Evolutionary conservation across 768 basidiomycete species (phyloP).

Genomic region (Pulveroboletus sp.): DNA sequence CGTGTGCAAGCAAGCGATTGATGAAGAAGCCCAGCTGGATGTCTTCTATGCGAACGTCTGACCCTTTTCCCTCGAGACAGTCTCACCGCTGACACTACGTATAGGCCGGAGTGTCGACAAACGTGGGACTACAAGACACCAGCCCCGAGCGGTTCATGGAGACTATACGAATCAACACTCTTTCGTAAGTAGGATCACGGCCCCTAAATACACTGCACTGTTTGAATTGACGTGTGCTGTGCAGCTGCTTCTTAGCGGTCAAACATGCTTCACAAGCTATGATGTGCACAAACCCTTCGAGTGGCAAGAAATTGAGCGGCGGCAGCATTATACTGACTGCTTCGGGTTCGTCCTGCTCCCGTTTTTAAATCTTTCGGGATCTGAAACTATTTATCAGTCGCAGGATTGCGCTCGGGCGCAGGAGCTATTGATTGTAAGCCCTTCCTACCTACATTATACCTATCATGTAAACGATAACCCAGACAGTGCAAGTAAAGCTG

Average conservation of each 20-base stretch:
- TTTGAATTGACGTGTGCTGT: background rate
- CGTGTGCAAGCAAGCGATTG: slow-evolving; percentile 66
- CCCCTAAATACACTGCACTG: slow-evolving; percentile 1
- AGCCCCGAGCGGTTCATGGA: slow-evolving; percentile 67
- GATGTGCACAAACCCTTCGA: slow-evolving; percentile 57
- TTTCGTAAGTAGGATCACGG: slow-evolving; percentile 41
- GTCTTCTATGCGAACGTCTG: slow-evolving; percentile 93
- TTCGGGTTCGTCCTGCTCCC: slow-evolving; percentile 48
- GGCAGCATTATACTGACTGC: slow-evolving; percentile 89
- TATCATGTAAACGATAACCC: slow-evolving; percentile 18
- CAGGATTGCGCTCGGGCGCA: slow-evolving; percentile 78
- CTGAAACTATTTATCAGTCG: slow-evolving; percentile 48
- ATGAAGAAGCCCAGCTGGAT: slow-evolving; percentile 83
- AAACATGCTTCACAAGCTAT: slow-evolving; percentile 85
- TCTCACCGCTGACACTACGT: background rate
- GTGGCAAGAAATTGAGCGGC: slow-evolving; percentile 62
- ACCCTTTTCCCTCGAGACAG: background rate
- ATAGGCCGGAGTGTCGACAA: slow-evolving; percentile 64
- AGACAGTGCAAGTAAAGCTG: slow-evolving; percentile 93
- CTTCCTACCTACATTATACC: background rate
- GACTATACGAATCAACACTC: slow-evolving; percentile 68
- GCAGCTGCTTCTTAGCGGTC: slow-evolving; percentile 83
- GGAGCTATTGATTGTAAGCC: slow-evolving; percentile 75
- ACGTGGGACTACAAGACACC: slow-evolving; percentile 44
- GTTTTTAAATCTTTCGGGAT: background rate